A percentile compares a stretch with the other conserved stretches of the same genome.
Evolutionary conservation across 805 yeast genomes (phyloP).

Genomic region (Hanseniaspora nectarophila): DNA sequence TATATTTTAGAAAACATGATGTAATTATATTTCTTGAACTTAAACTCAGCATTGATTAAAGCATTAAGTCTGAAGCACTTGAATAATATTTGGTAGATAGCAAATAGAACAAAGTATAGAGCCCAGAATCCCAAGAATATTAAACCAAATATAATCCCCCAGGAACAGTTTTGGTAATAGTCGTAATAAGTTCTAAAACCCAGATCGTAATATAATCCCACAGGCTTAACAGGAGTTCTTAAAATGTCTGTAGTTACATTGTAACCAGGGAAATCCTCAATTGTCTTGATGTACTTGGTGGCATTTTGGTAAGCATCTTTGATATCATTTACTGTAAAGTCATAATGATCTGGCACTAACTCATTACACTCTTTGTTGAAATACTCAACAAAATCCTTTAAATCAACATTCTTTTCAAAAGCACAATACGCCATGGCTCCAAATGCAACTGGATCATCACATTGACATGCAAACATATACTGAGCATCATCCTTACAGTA

Average conservation of each 20-base stretch:
- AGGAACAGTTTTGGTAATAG: slow-evolving; percentile 20
- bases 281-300: slow-evolving; percentile 17
- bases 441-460: slow-evolving; percentile 24
- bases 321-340: slow-evolving; percentile 4
- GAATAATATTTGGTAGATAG: slow-evolving; percentile 24
- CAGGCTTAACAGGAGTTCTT: slow-evolving; percentile 9
- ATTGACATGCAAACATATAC: slow-evolving; percentile 21
- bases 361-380: neutral
- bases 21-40: neutral
- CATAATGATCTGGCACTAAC: neutral
- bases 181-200: neutral
- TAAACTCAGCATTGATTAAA: slow-evolving; percentile 14
- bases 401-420: slow-evolving; percentile 15
- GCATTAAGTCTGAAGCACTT: neutral
- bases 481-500: slow-evolving; percentile 22
- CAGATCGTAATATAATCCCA: neutral
- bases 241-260: neutral
- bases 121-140: slow-evolving; percentile 42
- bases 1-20: slow-evolving; percentile 21
- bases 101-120: slow-evolving; percentile 32
- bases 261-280: neutral
- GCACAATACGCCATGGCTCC: slow-evolving; percentile 27
- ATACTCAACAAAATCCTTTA: neutral
- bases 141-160: slow-evolving; percentile 37
- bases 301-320: slow-evolving; percentile 22